These are phyloP conservation scores for Chamaenerion angustifolium DNA, from an alignment of 345 rosid species.

Conservation along the genomic window DNA sequence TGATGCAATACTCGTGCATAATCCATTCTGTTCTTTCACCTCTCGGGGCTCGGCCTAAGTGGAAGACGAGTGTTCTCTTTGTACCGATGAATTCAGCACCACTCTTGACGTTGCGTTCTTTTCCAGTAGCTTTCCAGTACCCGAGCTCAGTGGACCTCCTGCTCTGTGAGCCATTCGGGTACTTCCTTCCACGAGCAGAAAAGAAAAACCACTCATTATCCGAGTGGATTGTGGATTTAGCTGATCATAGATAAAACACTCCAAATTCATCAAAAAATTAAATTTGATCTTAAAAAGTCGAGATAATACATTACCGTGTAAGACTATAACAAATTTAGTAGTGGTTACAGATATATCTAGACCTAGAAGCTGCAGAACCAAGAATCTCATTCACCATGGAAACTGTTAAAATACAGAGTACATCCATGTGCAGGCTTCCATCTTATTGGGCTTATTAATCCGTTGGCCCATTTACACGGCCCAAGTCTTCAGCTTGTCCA, in stretches of 20 bases:
- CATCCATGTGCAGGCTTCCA: no score
- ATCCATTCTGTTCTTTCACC: slow-evolving; percentile 95
- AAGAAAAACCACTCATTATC: slow-evolving; percentile 88
- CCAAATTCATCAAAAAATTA: no score
- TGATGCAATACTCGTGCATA: slow-evolving; percentile 70
- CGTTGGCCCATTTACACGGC: no score
- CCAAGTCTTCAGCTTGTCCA: no score
- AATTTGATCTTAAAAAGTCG: no score
- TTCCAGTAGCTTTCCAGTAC: slow-evolving; percentile 92
- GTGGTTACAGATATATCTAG: no score
- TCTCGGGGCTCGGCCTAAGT: slow-evolving; percentile 70
- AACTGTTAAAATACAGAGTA: no score
- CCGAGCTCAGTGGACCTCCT: slow-evolving; percentile 66
- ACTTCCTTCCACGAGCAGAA: slow-evolving; percentile 71
- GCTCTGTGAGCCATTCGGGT: slow-evolving; percentile 73
- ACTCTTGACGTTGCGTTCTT: slow-evolving; percentile 55
- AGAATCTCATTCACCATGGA: no score
- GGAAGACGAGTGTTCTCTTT: slow-evolving; percentile 85
- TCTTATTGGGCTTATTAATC: no score
- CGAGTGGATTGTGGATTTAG: slow-evolving; percentile 46
- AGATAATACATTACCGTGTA: no score
- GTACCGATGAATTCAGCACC: slow-evolving; percentile 49
- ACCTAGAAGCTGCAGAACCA: no score
- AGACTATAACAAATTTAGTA: no score
- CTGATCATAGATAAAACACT: slow-evolving; percentile 19